Conservation (phyloP, 768 basidiomycete species). For the Leccinum ochraceum region DNA sequence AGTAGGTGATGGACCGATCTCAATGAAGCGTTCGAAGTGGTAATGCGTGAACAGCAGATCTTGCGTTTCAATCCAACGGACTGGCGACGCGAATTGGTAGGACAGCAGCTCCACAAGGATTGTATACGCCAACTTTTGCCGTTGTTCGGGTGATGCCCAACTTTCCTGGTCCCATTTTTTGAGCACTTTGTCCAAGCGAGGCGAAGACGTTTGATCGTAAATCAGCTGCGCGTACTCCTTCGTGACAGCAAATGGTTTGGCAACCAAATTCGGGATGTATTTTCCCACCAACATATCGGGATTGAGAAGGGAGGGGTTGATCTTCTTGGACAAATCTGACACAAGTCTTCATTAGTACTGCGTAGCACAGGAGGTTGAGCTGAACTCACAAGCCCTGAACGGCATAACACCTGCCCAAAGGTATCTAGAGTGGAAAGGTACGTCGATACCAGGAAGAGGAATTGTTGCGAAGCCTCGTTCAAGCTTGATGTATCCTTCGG, state of each 20-base stretch:
- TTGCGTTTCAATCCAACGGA: conserved; percentile 99
- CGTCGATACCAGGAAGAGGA: conserved; percentile 94
- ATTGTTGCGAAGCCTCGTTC: conserved; percentile 98
- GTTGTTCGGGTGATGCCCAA: conserved; percentile 80
- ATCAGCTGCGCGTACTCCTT: conserved; percentile 92
- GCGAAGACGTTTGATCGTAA: conserved; percentile 95
- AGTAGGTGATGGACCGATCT: conserved; percentile 95
- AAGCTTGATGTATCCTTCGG: conserved; percentile 87
- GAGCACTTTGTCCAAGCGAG: conserved; percentile 92
- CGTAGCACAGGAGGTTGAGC: background rate
- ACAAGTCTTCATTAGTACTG: background rate
- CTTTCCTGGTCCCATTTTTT: conserved; percentile 90
- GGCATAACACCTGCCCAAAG: conserved; percentile 98
- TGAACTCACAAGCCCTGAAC: conserved; percentile 86
- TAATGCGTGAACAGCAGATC: conserved; percentile 87
- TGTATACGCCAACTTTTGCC: conserved; percentile 92
- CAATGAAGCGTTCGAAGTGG: conserved; percentile 91
- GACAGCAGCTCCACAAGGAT: conserved; percentile 96
- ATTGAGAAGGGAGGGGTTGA: conserved; percentile 87
- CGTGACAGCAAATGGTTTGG: conserved; percentile 80
- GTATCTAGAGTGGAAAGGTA: conserved; percentile 99
- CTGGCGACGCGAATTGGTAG: conserved; percentile 98
- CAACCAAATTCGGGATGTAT: conserved; percentile 97
- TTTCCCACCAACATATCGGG: conserved; percentile 93
- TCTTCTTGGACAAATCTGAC: conserved; percentile 94